Conservation (phyloP, 148 eudicot species). For the Polygonum aviculare region DNA sequence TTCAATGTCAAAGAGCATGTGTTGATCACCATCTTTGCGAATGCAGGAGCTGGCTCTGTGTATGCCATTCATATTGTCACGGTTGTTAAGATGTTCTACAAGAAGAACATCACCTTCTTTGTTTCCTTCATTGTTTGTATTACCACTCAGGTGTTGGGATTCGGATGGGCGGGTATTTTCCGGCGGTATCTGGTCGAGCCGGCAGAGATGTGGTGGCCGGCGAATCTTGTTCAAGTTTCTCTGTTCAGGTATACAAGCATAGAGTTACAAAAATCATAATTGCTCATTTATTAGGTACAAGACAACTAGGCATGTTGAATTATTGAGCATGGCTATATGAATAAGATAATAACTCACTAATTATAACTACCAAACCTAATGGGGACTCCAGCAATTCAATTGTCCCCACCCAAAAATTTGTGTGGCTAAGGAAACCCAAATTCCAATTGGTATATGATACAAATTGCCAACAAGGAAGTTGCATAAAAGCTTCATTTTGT, state of each 20-base stretch:
- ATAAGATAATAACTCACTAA: background rate
- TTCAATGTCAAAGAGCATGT: constrained; percentile 94
- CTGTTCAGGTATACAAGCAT: constrained; percentile 46
- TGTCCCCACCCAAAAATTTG: background rate
- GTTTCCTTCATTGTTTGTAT: constrained; percentile 74
- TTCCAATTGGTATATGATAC: background rate
- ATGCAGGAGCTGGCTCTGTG: constrained; percentile 85
- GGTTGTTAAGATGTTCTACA: constrained; percentile 75
- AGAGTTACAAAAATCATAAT: background rate
- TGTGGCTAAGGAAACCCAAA: background rate
- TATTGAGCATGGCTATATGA: background rate
- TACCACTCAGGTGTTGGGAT: constrained; percentile 86
- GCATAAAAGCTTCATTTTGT: background rate
- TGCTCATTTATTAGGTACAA: background rate
- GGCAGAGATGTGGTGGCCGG: constrained; percentile 91
- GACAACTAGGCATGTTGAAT: background rate
- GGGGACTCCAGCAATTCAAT: background rate
- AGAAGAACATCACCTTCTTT: constrained; percentile 61
- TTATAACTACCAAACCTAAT: background rate
- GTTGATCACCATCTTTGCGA: constrained; percentile 84
- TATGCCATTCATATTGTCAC: constrained; percentile 87
- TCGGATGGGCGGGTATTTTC: constrained; percentile 83
- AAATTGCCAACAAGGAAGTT: background rate
- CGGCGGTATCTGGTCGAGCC: constrained; percentile 69
- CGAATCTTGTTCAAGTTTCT: constrained; percentile 71